Percentiles rank a stretch among this genome's conserved stretches.
Conservation (phyloP, 768 basidiomycete genomes). For the Pisolithus sp. region DNA sequence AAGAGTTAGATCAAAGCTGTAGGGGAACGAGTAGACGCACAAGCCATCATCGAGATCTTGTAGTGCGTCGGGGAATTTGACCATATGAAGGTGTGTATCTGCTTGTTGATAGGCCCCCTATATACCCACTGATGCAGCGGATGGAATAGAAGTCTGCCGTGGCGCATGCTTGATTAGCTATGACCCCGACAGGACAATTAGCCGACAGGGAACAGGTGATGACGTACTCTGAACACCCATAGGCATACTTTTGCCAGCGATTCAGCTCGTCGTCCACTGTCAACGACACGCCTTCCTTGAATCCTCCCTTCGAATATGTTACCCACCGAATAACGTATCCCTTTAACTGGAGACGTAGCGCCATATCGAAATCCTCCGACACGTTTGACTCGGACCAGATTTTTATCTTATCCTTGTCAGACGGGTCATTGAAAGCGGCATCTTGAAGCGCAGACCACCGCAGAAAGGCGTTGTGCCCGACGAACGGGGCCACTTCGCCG, state of each 20-base stretch:
- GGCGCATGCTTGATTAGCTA: too few species aligned
- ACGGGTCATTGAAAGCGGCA: constrained; percentile 60
- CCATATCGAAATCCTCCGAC: constrained; percentile 70
- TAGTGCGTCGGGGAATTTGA: constrained; percentile 73
- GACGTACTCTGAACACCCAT: constrained; percentile 53
- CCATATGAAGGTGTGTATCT: constrained; percentile 73
- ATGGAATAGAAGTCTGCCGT: constrained; percentile 76
- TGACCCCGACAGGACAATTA: background rate
- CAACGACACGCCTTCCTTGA: constrained; percentile 88
- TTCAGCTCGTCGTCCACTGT: constrained; percentile 90
- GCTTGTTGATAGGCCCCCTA: constrained; percentile 77
- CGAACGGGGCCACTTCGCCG: constrained; percentile 72
- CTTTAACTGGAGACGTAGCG: constrained; percentile 46
- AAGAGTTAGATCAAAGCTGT: constrained; percentile 3
- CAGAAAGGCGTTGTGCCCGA: constrained; percentile 85
- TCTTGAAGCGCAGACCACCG: constrained; percentile 89
- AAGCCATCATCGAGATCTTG: constrained; percentile 61
- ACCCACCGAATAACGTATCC: constrained; percentile 81
- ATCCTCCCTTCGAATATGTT: constrained; percentile 76
- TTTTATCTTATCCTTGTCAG: constrained; percentile 58
- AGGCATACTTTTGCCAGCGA: constrained; percentile 86
- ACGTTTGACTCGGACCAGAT: constrained; percentile 65
- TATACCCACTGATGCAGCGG: constrained; percentile 74
- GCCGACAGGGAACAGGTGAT: constrained; percentile 12
- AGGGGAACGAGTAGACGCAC: constrained; percentile 23